Conservation (phyloP, 371 early-diverging fungal species). For the Chytridium lagenaria region DNA sequence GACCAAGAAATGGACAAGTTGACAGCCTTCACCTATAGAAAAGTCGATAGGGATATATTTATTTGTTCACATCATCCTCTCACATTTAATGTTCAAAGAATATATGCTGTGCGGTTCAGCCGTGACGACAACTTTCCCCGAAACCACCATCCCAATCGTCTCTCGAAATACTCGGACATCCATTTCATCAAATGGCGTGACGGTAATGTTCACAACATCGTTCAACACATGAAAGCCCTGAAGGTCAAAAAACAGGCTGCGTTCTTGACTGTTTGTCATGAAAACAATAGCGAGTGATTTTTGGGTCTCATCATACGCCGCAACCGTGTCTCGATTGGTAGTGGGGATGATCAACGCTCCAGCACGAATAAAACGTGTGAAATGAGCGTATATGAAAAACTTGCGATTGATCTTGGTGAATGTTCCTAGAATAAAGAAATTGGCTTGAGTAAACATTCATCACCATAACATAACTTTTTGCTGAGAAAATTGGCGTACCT, state of each 20-base stretch:
- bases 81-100: neutral
- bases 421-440: neutral
- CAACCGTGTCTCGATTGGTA: slow-evolving; percentile 13
- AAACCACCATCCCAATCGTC: neutral
- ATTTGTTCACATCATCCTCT: neutral
- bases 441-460: neutral
- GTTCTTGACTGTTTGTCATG: neutral
- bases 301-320: slow-evolving; percentile 9
- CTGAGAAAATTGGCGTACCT: neutral
- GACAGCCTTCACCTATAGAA: too few species aligned
- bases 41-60: too few species aligned
- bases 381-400: slow-evolving; percentile 36
- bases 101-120: neutral
- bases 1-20: too few species aligned
- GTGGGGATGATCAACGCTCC: slow-evolving; percentile 23
- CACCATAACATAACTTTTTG: neutral
- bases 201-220: neutral
- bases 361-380: slow-evolving; percentile 35
- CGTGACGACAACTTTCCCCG: neutral
- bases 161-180: neutral
- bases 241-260: neutral
- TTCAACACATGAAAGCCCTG: neutral
- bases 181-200: neutral
- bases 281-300: neutral
- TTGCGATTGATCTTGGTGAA: slow-evolving; percentile 15